Evolutionary conservation across 331 rosid species (phyloP).

Genomic region (Dryas integrifolia): DNA sequence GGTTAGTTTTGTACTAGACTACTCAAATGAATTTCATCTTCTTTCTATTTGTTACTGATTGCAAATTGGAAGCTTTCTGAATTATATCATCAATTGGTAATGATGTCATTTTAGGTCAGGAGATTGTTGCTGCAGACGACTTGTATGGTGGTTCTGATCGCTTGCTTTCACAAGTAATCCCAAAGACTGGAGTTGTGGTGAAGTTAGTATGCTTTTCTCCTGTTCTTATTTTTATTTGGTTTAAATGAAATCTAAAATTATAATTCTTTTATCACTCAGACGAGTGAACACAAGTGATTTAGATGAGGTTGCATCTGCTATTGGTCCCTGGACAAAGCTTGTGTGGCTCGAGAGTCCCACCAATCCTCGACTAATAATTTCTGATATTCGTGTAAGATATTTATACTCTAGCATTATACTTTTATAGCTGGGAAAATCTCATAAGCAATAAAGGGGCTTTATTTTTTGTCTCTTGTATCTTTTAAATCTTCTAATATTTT

Average conservation of each 20-base stretch:
- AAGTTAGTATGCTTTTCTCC: conserved; percentile 55
- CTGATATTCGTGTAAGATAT: conserved; percentile 68
- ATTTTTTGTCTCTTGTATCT: not conserved
- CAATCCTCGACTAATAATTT: conserved; percentile 73
- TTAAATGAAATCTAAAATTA: conserved; percentile 19
- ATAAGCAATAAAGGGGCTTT: not conserved
- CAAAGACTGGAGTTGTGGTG: conserved; percentile 73
- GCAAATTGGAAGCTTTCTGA: not conserved
- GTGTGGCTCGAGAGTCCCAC: conserved; percentile 98
- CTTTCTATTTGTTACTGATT: not conserved
- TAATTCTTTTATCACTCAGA: conserved; percentile 45
- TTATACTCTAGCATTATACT: not conserved
- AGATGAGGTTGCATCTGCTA: conserved; percentile 76
- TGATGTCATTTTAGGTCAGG: conserved; percentile 59
- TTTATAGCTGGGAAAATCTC: not conserved
- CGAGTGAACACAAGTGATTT: conserved; percentile 77
- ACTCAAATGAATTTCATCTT: not conserved
- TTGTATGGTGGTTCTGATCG: conserved; percentile 87
- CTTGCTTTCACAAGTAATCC: conserved; percentile 73
- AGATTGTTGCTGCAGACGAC: conserved; percentile 90
- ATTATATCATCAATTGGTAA: conserved; percentile 13
- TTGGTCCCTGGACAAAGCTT: conserved; percentile 80
- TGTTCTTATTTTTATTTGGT: conserved; percentile 25
- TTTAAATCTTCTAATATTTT: not conserved
- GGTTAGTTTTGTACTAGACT: not conserved